Conservation (phyloP, 331 rosid species). For the Quercus tomentella region DNA sequence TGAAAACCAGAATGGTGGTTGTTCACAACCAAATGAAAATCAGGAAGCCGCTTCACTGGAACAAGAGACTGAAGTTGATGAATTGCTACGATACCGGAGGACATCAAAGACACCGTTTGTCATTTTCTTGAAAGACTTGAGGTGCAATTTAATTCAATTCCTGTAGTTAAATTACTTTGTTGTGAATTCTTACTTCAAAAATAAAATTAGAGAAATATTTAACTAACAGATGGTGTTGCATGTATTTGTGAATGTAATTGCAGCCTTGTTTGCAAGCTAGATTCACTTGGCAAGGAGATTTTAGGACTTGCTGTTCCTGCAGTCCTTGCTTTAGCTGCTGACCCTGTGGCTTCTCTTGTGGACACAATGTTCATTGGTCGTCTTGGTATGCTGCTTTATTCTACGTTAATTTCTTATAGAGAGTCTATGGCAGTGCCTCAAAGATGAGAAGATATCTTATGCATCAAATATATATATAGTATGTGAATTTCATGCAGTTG, state of each 20-base stretch:
- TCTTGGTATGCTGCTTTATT: conserved; percentile 37
- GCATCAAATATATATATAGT: too few relatives aligned
- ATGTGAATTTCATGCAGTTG: too few relatives aligned
- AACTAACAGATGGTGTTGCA: not conserved
- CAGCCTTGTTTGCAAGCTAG: conserved; percentile 75
- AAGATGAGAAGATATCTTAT: too few relatives aligned
- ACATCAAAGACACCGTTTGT: conserved; percentile 34
- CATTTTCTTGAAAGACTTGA: conserved; percentile 81
- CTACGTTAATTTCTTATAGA: too few relatives aligned
- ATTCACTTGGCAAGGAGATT: conserved; percentile 63
- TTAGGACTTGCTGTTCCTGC: conserved; percentile 82
- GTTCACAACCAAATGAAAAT: conserved; percentile 28
- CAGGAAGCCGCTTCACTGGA: conserved; percentile 17
- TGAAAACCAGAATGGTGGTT: conserved; percentile 40
- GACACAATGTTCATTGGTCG: conserved; percentile 96
- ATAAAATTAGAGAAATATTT: not conserved
- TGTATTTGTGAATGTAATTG: not conserved
- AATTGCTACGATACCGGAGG: not conserved
- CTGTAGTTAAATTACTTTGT: not conserved
- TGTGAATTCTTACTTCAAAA: not conserved
- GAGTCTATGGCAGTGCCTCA: too few relatives aligned
- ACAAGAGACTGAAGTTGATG: not conserved
- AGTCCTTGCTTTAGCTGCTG: conserved; percentile 90
- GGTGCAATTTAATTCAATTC: conserved; percentile 33
- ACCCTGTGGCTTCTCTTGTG: conserved; percentile 89